These are phyloP conservation scores for Monilinia vaccinii-corymbosi DNA, from an alignment of 2,329 filamentous ascomycete genomes.

Conservation along the genomic window DNA sequence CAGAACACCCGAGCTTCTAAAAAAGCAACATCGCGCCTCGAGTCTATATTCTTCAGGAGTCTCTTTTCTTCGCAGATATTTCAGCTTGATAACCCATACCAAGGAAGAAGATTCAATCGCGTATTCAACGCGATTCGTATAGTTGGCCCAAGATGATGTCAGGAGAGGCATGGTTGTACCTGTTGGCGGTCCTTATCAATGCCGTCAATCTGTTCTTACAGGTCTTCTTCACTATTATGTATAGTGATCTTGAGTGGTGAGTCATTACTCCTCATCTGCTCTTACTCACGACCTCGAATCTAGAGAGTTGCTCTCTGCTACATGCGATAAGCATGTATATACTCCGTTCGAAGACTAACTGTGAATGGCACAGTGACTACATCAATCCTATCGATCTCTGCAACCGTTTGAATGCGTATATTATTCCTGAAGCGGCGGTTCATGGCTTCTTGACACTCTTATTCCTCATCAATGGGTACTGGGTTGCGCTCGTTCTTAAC, in stretches of 20 bases:
- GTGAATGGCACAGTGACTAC: conserved; percentile 63
- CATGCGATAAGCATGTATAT: neutral
- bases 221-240: conserved; percentile 99
- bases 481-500: conserved; percentile 87
- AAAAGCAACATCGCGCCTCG: conserved; percentile 1
- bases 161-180: conserved; percentile 96
- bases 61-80: neutral
- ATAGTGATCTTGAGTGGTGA: conserved; percentile 98
- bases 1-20: conserved; percentile 2
- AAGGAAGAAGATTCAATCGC: neutral
- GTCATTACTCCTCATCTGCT: conserved; percentile 30
- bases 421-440: conserved; percentile 94
- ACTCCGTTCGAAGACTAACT: neutral
- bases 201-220: conserved; percentile 99
- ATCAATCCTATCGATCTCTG: conserved; percentile 99
- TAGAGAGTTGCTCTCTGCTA: neutral
- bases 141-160: conserved; percentile 58
- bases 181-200: conserved; percentile 97
- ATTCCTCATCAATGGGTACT: conserved; percentile 98
- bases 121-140: conserved; percentile 11
- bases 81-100: neutral
- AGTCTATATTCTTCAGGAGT: neutral
- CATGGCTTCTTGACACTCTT: conserved; percentile 91
- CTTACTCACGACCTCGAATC: neutral
- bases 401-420: conserved; percentile 99